A percentile compares a stretch with the other conserved stretches of the same genome.
These are phyloP conservation scores for Pichia exigua DNA, from an alignment of 805 yeast genomes.

Conservation along the genomic window DNA sequence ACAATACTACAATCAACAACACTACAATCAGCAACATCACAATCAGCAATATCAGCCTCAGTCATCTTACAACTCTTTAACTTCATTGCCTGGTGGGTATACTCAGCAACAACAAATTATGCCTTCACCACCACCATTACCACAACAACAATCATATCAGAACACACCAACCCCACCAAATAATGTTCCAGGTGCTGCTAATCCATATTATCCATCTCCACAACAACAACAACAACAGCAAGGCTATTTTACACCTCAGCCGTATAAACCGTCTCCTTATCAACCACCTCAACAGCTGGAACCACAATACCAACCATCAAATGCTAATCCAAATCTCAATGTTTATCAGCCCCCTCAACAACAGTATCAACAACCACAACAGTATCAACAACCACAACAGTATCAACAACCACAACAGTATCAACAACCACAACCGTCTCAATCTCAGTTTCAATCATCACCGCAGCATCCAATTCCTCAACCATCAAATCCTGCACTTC, in stretches of 20 bases:
- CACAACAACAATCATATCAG: conserved; percentile 2
- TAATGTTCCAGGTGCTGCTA: not conserved
- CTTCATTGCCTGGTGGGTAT: not conserved
- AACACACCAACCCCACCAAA: not conserved
- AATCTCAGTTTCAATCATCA: conserved; percentile 3
- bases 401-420: conserved; percentile 7
- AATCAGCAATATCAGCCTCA: no score
- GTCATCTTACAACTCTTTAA: conserved; percentile 1
- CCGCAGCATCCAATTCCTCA: conserved; percentile 12
- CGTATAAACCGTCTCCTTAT: conserved; percentile 5
- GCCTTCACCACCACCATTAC: not conserved
- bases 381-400: conserved; percentile 10
- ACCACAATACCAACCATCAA: conserved; percentile 1
- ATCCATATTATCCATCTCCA: not conserved
- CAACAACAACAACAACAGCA: conserved; percentile 3
- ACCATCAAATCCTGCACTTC: conserved; percentile 6
- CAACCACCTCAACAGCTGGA: not conserved
- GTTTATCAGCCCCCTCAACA: not conserved
- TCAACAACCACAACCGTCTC: conserved; percentile 10
- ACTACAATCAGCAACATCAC: conserved; percentile 8
- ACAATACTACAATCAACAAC: conserved; percentile 3
- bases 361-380: conserved; percentile 7
- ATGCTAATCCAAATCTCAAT: no score
- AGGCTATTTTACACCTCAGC: not conserved
- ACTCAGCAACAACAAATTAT: conserved; percentile 8